Base-by-base conservation (phyloP, 768 basidiomycete genomes). In the Agaricus subrufescens region DNA sequence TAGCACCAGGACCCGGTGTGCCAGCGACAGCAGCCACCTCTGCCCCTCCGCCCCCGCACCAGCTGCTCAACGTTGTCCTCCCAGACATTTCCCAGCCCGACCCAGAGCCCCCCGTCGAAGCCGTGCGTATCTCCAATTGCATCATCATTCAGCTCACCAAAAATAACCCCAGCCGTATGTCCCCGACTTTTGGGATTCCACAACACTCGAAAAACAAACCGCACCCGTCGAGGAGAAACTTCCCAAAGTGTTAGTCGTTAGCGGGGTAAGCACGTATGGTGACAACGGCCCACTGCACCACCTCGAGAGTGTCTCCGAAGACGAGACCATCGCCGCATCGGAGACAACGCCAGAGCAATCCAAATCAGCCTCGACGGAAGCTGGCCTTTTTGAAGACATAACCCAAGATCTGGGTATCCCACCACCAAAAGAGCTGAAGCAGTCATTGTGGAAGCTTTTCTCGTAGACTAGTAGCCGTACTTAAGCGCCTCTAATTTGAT, bases 1-100 rank as follows among this genome's bases (percentile, higher is more conserved):
- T 51, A 40, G 54, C 50, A 67, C 45, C 57, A 70, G 64, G 57
- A 66, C 62, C 58, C 25, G 54, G 54, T 15, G 46, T 49, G 3
- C 47, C 54, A 10, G 34, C 63, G 57, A 47, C 61, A 27, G 65
- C 65, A 47, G 68, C 63, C 40, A 65, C 71, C 60, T 77, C 75
- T 23, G 59, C 69, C 19, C 56, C 73, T 2, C 68, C 70, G 23
- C 57, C 66, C 50, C 54, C 14, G 56, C 58, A 31, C 46, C 34
- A 34, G 23, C 77, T 76, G 54, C 64, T 82, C 60, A 75, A 77
- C 58, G 67, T 87, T 61, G 73, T 70, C 48, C 65, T 92, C 43
- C 90, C 90, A 23, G 76, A 86, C 59, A 65, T 80, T 14, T 73
- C 79, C 23, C 68, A 69, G 25, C 76, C 76, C 7, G 67, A 66